Conservation (phyloP, 2,329 filamentous ascomycete species). For the Mycocentrospora acerina region DNA sequence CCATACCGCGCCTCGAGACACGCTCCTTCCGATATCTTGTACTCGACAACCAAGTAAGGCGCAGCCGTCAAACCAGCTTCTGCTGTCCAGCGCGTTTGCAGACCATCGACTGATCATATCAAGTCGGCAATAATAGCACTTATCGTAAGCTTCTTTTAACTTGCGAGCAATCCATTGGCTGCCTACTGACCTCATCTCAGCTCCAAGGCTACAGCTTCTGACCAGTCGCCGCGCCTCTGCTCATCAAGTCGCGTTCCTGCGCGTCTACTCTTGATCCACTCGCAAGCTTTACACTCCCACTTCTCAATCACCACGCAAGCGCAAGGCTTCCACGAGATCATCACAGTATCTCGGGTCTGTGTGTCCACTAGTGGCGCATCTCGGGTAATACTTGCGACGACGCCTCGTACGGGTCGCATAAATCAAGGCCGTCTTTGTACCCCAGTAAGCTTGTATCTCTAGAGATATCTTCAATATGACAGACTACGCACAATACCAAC, state of each 20-base stretch:
- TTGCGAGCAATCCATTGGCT: conserved; percentile 28
- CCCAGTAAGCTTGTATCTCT: conserved; percentile 21
- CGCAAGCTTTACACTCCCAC: conserved; percentile 17
- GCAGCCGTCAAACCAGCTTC: conserved; percentile 22
- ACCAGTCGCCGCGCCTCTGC: conserved; percentile 30
- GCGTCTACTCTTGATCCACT: conserved; percentile 19
- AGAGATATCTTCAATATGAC: conserved; percentile 39
- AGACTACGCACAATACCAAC: conserved; percentile 53
- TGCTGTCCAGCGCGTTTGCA: conserved; percentile 19
- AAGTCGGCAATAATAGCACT: conserved; percentile 19
- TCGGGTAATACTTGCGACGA: conserved; percentile 31
- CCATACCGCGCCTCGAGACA: conserved; percentile 33
- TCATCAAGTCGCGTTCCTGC: conserved; percentile 29
- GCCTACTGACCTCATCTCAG: conserved; percentile 32
- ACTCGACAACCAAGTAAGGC: conserved; percentile 36
- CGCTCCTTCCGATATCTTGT: conserved; percentile 29
- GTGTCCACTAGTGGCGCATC: conserved; percentile 37
- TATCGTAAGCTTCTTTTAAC: conserved; percentile 21
- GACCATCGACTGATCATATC: conserved; percentile 19
- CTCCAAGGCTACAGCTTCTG: conserved; percentile 36
- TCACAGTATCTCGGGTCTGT: conserved; percentile 22
- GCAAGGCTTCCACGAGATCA: conserved; percentile 19
- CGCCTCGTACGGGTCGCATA: conserved; percentile 28
- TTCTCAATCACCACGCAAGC: conserved; percentile 30
- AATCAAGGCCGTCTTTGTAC: conserved; percentile 24